phyloP scores from a whole-genome alignment of 2,329 filamentous ascomycete species.

The Fusarium protoensiforme region DNA sequence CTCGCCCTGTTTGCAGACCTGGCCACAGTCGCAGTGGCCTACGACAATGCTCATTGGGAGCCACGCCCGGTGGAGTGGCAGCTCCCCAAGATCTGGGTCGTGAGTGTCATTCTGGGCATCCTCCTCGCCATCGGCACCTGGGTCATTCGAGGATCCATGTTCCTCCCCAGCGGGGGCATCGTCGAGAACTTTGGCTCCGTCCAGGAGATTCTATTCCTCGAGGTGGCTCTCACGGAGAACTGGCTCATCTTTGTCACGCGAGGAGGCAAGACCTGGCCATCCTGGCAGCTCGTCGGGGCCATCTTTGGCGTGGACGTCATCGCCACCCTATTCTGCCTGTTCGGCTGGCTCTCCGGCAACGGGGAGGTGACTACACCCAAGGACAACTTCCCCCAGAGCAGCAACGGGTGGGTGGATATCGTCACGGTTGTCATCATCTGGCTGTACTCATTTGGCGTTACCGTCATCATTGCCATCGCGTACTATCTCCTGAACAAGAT shows the following conservation, averaged over 20 bases:
- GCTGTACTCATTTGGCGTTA: constrained; percentile 27
- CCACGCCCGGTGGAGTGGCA: constrained; percentile 21
- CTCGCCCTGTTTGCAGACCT: constrained; percentile 7
- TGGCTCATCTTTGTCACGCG: constrained; percentile 30
- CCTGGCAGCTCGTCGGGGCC: constrained; percentile 24
- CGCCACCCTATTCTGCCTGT: constrained; percentile 3
- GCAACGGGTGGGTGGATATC: constrained; percentile 23
- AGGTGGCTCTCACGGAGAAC: constrained; percentile 27
- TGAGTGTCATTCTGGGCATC: constrained; percentile 13
- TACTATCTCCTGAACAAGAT: constrained; percentile 31
- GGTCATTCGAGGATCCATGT: neutral
- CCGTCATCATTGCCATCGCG: constrained; percentile 22
- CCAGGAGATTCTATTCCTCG: constrained; percentile 20
- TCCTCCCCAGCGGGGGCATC: neutral
- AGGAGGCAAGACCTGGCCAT: constrained; percentile 29
- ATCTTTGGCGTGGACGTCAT: constrained; percentile 13
- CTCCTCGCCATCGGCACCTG: constrained; percentile 7
- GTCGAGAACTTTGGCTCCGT: constrained; percentile 20
- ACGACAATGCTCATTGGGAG: constrained; percentile 30
- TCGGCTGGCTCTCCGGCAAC: constrained; percentile 13
- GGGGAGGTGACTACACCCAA: constrained; percentile 1
- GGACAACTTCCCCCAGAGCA: constrained; percentile 19
- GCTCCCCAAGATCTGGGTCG: constrained; percentile 22
- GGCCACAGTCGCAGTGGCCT: constrained; percentile 23
- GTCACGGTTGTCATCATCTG: constrained; percentile 24